These are phyloP conservation scores for Ramalina intermedia DNA, from an alignment of 495 filamentous ascomycete genomes.

Conservation along the genomic window DNA sequence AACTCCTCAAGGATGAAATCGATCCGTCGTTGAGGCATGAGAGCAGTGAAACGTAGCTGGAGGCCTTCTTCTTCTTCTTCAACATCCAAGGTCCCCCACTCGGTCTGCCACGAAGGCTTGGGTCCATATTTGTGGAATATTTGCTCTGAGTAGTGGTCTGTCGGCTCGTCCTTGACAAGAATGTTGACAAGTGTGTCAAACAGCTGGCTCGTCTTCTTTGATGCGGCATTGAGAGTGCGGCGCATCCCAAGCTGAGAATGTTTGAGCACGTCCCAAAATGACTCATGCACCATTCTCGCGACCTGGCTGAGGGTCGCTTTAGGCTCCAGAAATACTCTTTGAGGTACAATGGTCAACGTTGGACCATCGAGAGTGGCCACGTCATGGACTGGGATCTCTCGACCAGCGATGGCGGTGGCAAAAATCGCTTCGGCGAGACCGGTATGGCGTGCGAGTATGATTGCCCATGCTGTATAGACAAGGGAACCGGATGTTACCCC, in stretches of 20 bases:
- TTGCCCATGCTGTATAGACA: neutral
- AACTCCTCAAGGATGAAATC: conserved; percentile 8
- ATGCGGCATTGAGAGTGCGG: conserved; percentile 3
- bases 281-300: neutral
- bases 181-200: conserved; percentile 16
- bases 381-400: neutral
- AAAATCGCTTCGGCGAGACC: neutral
- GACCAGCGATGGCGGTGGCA: neutral
- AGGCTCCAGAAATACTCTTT: neutral
- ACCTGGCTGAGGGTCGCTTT: neutral
- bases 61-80: conserved; percentile 5
- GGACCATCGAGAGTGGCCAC: neutral
- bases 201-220: neutral
- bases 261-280: conserved; percentile 7
- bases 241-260: conserved; percentile 13
- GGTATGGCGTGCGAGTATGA: neutral
- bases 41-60: neutral
- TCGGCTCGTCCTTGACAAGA: conserved; percentile 7
- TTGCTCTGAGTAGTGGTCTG: neutral
- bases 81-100: conserved; percentile 12
- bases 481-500: neutral
- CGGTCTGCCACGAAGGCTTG: conserved; percentile 9
- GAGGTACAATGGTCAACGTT: neutral
- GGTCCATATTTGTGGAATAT: conserved; percentile 11
- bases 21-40: conserved; percentile 8